Conservation (phyloP, 2,329 filamentous ascomycete genomes). For the Fusarium mundagurra region DNA sequence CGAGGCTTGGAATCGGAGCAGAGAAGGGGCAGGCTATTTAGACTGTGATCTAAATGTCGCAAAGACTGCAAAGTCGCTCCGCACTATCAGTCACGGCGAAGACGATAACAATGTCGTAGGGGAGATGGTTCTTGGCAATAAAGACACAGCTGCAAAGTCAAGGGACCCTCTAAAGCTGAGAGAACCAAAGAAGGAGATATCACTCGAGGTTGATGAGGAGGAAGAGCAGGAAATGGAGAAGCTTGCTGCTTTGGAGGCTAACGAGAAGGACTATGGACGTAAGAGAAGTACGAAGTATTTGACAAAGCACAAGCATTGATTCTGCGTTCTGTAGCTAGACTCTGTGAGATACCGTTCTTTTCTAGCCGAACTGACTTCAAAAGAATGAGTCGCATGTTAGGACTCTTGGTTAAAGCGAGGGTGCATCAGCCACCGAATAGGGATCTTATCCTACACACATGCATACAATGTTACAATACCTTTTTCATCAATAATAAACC, state of each 20-base stretch:
- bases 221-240: not conserved
- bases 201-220: accelerated
- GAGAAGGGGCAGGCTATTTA: not conserved
- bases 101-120: too few species aligned
- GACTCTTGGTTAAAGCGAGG: too few species aligned
- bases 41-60: not conserved
- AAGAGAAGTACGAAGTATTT: conserved; percentile 9
- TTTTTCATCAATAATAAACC: too few species aligned
- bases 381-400: too few species aligned
- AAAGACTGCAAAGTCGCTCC: not conserved
- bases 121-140: accelerated
- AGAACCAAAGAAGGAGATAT: not conserved
- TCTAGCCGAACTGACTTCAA: too few species aligned
- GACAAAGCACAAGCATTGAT: not conserved
- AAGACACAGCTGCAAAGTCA: too few species aligned
- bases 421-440: too few species aligned
- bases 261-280: not conserved
- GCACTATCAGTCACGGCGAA: accelerated
- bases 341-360: too few species aligned
- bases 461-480: too few species aligned
- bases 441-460: too few species aligned
- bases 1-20: not conserved
- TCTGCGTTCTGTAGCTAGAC: too few species aligned
- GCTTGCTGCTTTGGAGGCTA: not conserved
- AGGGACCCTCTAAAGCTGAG: not conserved